phyloP scores from a whole-genome alignment of 1,284 basidiomycete species.

The Retiboletus flavoniger region DNA sequence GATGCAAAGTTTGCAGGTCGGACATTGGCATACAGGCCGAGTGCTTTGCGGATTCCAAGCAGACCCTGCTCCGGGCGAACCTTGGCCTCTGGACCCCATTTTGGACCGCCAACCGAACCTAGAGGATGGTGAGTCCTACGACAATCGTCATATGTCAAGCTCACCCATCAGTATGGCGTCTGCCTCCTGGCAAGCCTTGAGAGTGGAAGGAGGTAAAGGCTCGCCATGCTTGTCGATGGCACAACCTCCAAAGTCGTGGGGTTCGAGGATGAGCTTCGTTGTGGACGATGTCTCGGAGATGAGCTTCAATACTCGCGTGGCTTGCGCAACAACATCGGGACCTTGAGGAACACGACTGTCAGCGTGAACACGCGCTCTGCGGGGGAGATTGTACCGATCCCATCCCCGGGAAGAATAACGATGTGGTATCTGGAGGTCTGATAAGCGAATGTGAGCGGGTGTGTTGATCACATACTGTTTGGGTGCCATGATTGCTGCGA shows the following conservation, averaged over 20 bases:
- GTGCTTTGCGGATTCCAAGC: conserved; percentile 86
- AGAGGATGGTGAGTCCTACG: conserved; percentile 6
- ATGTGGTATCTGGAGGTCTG: conserved; percentile 69
- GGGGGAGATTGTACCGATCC: conserved; percentile 70
- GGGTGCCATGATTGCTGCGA: conserved; percentile 36
- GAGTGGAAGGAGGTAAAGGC: conserved; percentile 82
- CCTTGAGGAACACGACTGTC: conserved; percentile 49
- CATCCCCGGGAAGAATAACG: conserved; percentile 91
- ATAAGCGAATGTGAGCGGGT: conserved; percentile 7
- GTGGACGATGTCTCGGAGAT: conserved; percentile 64
- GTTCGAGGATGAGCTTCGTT: conserved; percentile 73
- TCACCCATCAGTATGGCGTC: conserved; percentile 92
- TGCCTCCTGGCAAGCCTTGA: conserved; percentile 84
- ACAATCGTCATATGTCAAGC: conserved; percentile 16
- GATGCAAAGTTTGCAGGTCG: conserved; percentile 95
- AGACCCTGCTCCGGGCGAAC: conserved; percentile 96
- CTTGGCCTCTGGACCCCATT: conserved; percentile 92
- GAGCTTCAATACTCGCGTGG: conserved; percentile 79
- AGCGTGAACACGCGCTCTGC: neutral
- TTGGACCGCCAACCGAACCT: conserved; percentile 97
- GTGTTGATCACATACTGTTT: conserved; percentile 38
- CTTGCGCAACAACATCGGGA: conserved; percentile 91
- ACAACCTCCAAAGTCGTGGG: conserved; percentile 86
- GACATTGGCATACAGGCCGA: conserved; percentile 97
- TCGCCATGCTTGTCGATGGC: conserved; percentile 89